Evolutionary conservation across 1,139 yeast genomes (phyloP).

Genomic region (Komagataea norvegica): DNA sequence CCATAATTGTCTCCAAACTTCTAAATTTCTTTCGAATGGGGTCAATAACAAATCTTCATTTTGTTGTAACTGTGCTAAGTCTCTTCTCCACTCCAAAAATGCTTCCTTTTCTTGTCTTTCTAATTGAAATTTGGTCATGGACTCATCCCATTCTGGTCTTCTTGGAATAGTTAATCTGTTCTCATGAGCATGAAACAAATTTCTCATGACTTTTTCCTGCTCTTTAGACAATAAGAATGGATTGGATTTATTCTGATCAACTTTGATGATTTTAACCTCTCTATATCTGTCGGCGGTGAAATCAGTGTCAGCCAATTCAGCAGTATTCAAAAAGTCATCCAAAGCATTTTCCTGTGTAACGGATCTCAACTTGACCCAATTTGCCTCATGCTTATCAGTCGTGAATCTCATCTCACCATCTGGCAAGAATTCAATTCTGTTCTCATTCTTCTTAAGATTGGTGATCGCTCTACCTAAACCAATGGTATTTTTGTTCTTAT

Average conservation of each 20-base stretch:
- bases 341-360: slow-evolving; percentile 92
- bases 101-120: slow-evolving; percentile 88
- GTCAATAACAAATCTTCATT: slow-evolving; percentile 76
- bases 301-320: slow-evolving; percentile 93
- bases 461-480: slow-evolving; percentile 86
- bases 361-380: slow-evolving; percentile 86
- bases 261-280: slow-evolving; percentile 78
- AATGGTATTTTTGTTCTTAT: slow-evolving; percentile 74
- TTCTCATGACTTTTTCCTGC: slow-evolving; percentile 59
- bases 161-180: slow-evolving; percentile 89
- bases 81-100: slow-evolving; percentile 90
- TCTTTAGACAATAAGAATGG: slow-evolving; percentile 59
- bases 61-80: slow-evolving; percentile 80
- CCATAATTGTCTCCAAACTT: slow-evolving; percentile 99
- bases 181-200: slow-evolving; percentile 68
- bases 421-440: slow-evolving; percentile 65
- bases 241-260: slow-evolving; percentile 47
- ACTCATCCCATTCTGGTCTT: slow-evolving; percentile 79
- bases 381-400: slow-evolving; percentile 77
- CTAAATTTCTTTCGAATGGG: slow-evolving; percentile 94
- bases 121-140: slow-evolving; percentile 69
- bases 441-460: slow-evolving; percentile 66
- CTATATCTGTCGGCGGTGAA: slow-evolving; percentile 87
- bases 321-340: slow-evolving; percentile 92
- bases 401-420: slow-evolving; percentile 85